Evolutionary conservation across 495 filamentous ascomycete genomes (phyloP), one percentile per base, ranked within the genome.

Genomic region (Hypoxylon trugodes): DNA sequence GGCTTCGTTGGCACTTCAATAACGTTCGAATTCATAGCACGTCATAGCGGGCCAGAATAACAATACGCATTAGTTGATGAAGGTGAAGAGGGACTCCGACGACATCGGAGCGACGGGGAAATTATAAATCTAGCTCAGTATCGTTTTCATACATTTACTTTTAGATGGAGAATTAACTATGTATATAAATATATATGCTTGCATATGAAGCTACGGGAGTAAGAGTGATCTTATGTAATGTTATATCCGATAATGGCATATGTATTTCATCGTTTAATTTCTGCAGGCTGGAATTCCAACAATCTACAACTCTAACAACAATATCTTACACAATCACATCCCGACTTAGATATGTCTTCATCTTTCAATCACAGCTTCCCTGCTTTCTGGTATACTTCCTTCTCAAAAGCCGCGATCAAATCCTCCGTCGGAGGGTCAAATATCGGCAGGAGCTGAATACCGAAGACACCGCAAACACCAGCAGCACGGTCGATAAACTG

Each of bases 401-500:
- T 59, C 54, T 76, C 72, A 32, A 76, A 76, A 21, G 66, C 69
- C 61, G 58, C 59, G 2, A 75, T 68, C 32, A 69, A 32, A n/a
- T 47, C 32, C 40, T 41, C 35, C 10, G 68, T 56, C 18, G 26
- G 8, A 6, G 48, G 40, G 33, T 77, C 71, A 4, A 30, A 61
- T 19, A 65, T 58, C 8, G 61, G 65, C 30, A 65, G 1, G 12
- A 72, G 28, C 56, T 76, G 72, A 16, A 69, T 69, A 5, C 70
- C 75, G 47, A 76, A 76, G 4, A 63, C 38, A 16, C 69, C 74
- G 48, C 70, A 74, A 4, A 73, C 61, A 16, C 75, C 73, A 1
- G 69, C 56, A 9, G 43, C 30, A 24, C 73, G 66, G 43, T 77
- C 75, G 54, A 77, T 73, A 30, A 73, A 76, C 75, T 77, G 33